Evolutionary conservation across 106 monocot species (phyloP).

Genomic region (Acorus gramineus): DNA sequence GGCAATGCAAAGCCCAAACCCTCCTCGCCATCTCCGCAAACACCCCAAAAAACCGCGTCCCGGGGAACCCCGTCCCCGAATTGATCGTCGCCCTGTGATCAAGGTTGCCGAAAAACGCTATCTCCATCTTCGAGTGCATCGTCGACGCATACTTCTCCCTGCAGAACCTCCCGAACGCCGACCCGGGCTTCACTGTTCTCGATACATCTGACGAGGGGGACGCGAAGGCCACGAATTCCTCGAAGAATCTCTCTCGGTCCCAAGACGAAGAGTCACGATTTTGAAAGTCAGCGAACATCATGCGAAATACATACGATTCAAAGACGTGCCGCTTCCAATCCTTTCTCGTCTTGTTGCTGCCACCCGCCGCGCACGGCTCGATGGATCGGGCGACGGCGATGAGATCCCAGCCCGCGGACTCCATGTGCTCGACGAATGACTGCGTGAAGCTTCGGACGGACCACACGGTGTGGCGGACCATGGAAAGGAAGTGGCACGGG

Average conservation of each 20-base stretch:
- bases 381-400: slow-evolving; percentile 2
- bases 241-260: slow-evolving; percentile 2
- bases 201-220: not conserved
- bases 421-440: slow-evolving; percentile 12
- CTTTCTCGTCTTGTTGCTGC: not conserved
- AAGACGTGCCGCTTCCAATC: slow-evolving; percentile 6
- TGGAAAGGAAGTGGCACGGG: slow-evolving; percentile 8
- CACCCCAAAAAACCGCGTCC: slow-evolving; percentile 2
- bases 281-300: slow-evolving; percentile 16
- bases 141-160: slow-evolving; percentile 7
- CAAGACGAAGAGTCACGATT: not conserved
- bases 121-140: slow-evolving; percentile 23
- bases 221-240: not conserved
- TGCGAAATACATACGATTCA: slow-evolving; percentile 13
- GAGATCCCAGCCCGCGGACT: slow-evolving; percentile 14
- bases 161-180: slow-evolving; percentile 6
- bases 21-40: slow-evolving; percentile 16
- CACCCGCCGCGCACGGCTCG: not conserved
- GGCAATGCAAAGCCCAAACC: slow-evolving; percentile 18
- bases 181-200: not conserved
- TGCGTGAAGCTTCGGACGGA: slow-evolving; percentile 8
- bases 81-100: slow-evolving; percentile 2
- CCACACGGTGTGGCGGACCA: slow-evolving; percentile 7
- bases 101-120: slow-evolving; percentile 11
- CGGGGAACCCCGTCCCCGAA: not conserved